Evolutionary conservation across 495 filamentous ascomycete species (phyloP), one percentile per base, ranked within the genome.

Genomic region (Coniosporium apollinis): DNA sequence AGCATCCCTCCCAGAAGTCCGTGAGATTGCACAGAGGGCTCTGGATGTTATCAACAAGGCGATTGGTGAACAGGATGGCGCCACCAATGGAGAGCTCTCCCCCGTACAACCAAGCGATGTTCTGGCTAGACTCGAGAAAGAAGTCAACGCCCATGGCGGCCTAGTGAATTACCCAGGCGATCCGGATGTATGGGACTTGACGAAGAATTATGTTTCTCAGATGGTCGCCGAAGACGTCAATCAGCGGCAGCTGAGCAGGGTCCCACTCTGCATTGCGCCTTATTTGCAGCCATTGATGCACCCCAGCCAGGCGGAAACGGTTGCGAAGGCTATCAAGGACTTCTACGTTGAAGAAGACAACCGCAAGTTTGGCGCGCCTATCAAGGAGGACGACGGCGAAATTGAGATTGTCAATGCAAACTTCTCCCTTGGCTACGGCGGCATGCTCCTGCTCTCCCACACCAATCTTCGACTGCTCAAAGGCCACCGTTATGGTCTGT

Each of bases 381-480:
- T 79, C 42, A 83, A 82, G 55, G 79, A 79, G 38, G 80, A 92
- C 45, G 79, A 89, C 45, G 84, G 74, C 37, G 78, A 82, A 60
- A 66, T 79, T 21, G 89, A 94, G 54, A 94, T 99, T 48, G 89
- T 99, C 49, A 94, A 99, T 49, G 83, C 91, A 26, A 78, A 92
- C 52, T 99, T 99, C 65, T 99, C 89, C 13, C 69, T 99, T 10
- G 89, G 83, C 11, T 99, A 99, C 48, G 89, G 89, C 52, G 89
- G 91, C 52, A 96, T 94, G 87, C 78, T 99, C 43, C 65, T 99
- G 45, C 72, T 99, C 14, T 92, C 80, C 10, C 89, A 96, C 62
- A 96, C 89, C 36, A 96, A 94, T 49, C 71, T 99, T 4, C 78
- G 81, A 17, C 72, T 99, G 9, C 66, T 94, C 41, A 92, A 94